Conservation (phyloP, 441 rosid genomes). For the Brassica hybrid region DNA sequence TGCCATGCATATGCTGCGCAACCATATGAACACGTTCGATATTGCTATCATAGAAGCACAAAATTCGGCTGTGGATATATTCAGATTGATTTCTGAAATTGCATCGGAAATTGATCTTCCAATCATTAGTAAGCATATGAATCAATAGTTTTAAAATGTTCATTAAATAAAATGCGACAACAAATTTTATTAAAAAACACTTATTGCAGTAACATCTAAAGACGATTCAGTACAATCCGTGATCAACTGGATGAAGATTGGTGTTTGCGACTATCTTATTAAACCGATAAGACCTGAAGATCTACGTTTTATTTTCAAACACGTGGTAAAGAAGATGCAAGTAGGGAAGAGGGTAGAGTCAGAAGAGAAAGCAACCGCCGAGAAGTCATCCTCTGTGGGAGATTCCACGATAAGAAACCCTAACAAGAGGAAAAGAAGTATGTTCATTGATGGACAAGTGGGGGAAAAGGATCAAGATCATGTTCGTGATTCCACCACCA, state of each 20-base stretch:
- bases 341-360: background rate
- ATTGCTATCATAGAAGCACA: slow-evolving; percentile 25
- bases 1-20: slow-evolving; percentile 10
- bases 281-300: slow-evolving; percentile 26
- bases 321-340: background rate
- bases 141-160: background rate
- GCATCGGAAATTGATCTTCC: slow-evolving; percentile 6
- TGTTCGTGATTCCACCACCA: no score
- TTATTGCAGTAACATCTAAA: slow-evolving; percentile 28
- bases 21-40: slow-evolving; percentile 10
- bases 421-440: slow-evolving; percentile 17
- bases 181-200: no score
- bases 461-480: background rate
- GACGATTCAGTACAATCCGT: slow-evolving; percentile 27
- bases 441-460: background rate
- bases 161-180: slow-evolving; percentile 1
- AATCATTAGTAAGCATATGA: slow-evolving; percentile 27
- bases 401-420: slow-evolving; percentile 11
- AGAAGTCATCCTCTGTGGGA: slow-evolving; percentile 20
- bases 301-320: slow-evolving; percentile 24
- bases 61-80: background rate
- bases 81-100: slow-evolving; percentile 13
- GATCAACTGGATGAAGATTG: slow-evolving; percentile 17
- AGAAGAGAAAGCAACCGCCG: slow-evolving; percentile 8
- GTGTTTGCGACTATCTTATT: slow-evolving; percentile 34